Percentiles rank a stretch among this genome's conserved stretches.
Conservation (phyloP, 2,329 filamentous ascomycete species). For the Neofusicoccum parvum region DNA sequence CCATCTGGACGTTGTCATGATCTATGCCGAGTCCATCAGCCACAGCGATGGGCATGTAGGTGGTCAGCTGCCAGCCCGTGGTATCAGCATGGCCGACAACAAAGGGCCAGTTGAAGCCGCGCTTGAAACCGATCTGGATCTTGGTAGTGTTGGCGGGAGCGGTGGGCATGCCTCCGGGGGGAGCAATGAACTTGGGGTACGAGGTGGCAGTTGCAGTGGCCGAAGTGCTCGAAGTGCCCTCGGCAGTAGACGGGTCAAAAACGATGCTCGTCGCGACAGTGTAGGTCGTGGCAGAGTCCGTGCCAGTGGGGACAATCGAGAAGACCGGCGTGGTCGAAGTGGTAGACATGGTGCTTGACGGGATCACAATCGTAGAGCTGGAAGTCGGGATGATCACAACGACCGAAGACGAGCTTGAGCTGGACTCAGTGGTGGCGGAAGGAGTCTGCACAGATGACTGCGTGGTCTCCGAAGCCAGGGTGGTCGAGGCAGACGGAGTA, state of each 20-base stretch:
- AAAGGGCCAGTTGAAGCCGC: constrained; percentile 80
- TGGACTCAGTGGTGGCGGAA: constrained; percentile 6
- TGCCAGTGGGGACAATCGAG: constrained; percentile 51
- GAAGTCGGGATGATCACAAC: not conserved
- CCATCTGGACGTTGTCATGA: constrained; percentile 62
- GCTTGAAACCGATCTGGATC: constrained; percentile 84
- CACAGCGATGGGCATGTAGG: constrained; percentile 72
- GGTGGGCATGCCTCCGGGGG: constrained; percentile 60
- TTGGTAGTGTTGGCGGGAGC: constrained; percentile 67
- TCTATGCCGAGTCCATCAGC: constrained; percentile 61
- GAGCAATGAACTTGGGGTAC: constrained; percentile 65
- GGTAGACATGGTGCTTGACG: constrained; percentile 25
- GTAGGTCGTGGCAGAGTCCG: constrained; percentile 47
- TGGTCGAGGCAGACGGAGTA: not conserved
- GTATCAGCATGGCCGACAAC: constrained; percentile 69
- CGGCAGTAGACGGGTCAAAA: constrained; percentile 54
- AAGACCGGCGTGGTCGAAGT: constrained; percentile 36
- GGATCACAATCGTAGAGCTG: constrained; percentile 4
- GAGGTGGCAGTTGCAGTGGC: constrained; percentile 5
- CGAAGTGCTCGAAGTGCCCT: constrained; percentile 46
- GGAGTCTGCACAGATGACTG: constrained; percentile 2
- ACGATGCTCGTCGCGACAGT: constrained; percentile 65
- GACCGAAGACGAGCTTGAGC: constrained; percentile 3
- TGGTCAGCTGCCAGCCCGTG: constrained; percentile 80
- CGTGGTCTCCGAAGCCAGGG: not conserved